Evolutionary conservation across 2,329 filamentous ascomycete genomes (phyloP).

Genomic region (Claviceps lovelessii): DNA sequence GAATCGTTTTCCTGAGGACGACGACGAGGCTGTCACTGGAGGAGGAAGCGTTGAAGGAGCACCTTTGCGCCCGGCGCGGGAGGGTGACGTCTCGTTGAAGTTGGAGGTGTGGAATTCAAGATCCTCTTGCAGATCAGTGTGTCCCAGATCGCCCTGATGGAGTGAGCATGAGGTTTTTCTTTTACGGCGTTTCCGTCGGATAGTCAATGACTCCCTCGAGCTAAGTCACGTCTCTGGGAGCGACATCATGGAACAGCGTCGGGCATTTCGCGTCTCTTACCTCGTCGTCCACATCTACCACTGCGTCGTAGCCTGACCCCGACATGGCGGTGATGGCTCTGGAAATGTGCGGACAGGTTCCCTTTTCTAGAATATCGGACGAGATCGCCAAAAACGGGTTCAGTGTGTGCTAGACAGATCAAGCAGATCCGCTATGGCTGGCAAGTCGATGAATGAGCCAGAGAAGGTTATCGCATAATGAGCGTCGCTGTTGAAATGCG

Average conservation of each 20-base stretch:
- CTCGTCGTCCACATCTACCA: conserved; percentile 95
- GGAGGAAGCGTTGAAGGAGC: conserved; percentile 39
- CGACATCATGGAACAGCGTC: background rate
- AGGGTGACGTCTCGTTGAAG: conserved; percentile 45
- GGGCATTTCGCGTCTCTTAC: conserved; percentile 28
- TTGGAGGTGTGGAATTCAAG: conserved; percentile 96
- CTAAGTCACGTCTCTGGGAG: too few relatives aligned
- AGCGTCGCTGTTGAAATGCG: background rate
- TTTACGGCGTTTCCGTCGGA: background rate
- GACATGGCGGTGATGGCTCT: conserved; percentile 44
- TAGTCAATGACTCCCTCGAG: background rate
- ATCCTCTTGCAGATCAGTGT: conserved; percentile 96
- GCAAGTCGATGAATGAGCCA: background rate
- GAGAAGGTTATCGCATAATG: background rate
- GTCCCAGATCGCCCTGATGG: conserved; percentile 78
- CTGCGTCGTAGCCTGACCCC: conserved; percentile 86
- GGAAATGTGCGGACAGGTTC: conserved; percentile 10
- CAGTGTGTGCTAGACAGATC: background rate
- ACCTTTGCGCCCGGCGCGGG: conserved; percentile 34
- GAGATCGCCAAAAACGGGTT: background rate
- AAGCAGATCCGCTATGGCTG: background rate
- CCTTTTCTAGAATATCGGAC: background rate
- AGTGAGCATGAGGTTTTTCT: background rate
- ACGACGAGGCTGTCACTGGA: conserved; percentile 37
- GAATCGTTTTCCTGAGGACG: conserved; percentile 57